Percentiles rank a stretch among this genome's conserved stretches.
Evolutionary conservation across 106 monocot genomes (phyloP).

Genomic region (Triglochin maritima): DNA sequence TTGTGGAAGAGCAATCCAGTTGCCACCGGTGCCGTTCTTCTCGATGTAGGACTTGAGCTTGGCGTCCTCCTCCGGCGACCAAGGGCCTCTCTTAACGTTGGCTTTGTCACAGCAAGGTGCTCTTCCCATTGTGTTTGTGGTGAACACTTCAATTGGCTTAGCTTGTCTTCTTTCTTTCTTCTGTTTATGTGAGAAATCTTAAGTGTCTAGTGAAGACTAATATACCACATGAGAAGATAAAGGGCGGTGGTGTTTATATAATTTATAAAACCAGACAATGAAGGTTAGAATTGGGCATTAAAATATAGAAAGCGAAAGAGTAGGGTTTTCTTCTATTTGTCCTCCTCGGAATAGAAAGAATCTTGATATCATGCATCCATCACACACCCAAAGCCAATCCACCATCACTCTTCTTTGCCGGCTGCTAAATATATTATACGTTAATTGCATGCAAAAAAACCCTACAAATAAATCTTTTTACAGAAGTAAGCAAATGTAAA

Average conservation of each 20-base stretch:
- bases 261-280: not conserved
- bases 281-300: not conserved
- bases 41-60: conserved; percentile 91
- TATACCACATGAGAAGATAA: conserved; percentile 1
- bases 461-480: no score
- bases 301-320: conserved; percentile 2
- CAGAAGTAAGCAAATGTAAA: no score
- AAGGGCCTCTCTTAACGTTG: conserved; percentile 91
- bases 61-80: conserved; percentile 85
- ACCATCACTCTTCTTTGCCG: no score
- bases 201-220: no score
- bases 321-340: conserved; percentile 17
- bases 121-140: conserved; percentile 50
- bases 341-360: conserved; percentile 11
- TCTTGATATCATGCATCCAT: conserved; percentile 19
- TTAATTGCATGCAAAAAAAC: no score
- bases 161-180: no score
- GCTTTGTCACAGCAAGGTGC: conserved; percentile 92
- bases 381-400: not conserved
- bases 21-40: conserved; percentile 88
- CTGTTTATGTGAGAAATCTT: not conserved
- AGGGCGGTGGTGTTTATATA: not conserved
- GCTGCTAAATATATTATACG: no score
- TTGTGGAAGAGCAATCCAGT: conserved; percentile 94
- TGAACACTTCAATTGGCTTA: not conserved